Evolutionary conservation across 371 early-diverging fungal genomes (phyloP).

Genomic region (Apophysomyces elegans): DNA sequence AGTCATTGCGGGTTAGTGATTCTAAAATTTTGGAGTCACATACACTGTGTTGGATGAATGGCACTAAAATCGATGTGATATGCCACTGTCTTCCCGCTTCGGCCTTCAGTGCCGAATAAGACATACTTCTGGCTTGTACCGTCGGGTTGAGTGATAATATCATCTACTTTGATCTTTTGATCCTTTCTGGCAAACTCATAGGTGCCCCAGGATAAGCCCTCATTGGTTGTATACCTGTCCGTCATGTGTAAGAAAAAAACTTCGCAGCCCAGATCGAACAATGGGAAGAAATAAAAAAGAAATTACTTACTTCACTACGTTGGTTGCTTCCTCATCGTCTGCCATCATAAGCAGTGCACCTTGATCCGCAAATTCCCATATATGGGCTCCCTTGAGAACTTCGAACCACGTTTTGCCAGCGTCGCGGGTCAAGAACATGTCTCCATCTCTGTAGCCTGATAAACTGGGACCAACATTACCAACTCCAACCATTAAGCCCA

Average conservation of each 20-base stretch:
- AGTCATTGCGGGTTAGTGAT: not conserved
- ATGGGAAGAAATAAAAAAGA: not conserved
- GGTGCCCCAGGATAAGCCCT: slow-evolving; percentile 65
- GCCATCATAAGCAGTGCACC: slow-evolving; percentile 76
- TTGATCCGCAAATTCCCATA: slow-evolving; percentile 89
- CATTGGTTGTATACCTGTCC: slow-evolving; percentile 54
- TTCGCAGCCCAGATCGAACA: too few species aligned
- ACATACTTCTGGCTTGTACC: slow-evolving; percentile 75
- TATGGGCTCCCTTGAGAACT: slow-evolving; percentile 73
- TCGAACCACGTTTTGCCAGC: slow-evolving; percentile 82
- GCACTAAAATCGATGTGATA: slow-evolving; percentile 80
- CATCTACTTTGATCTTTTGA: slow-evolving; percentile 56
- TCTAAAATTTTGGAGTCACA: not conserved
- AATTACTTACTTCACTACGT: slow-evolving; percentile 61
- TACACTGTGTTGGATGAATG: slow-evolving; percentile 69
- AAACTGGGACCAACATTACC: slow-evolving; percentile 87
- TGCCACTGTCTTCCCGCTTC: slow-evolving; percentile 48
- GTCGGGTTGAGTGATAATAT: slow-evolving; percentile 75
- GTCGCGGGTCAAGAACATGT: slow-evolving; percentile 86
- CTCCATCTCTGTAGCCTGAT: slow-evolving; percentile 66
- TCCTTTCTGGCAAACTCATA: slow-evolving; percentile 59
- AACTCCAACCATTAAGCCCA: slow-evolving; percentile 91
- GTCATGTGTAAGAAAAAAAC: slow-evolving; percentile 7
- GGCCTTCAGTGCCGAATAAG: slow-evolving; percentile 60
- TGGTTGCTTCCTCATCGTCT: slow-evolving; percentile 77